phyloP scores from a whole-genome alignment of 179 eudicot genomes.

The Kewa caespitosa region DNA sequence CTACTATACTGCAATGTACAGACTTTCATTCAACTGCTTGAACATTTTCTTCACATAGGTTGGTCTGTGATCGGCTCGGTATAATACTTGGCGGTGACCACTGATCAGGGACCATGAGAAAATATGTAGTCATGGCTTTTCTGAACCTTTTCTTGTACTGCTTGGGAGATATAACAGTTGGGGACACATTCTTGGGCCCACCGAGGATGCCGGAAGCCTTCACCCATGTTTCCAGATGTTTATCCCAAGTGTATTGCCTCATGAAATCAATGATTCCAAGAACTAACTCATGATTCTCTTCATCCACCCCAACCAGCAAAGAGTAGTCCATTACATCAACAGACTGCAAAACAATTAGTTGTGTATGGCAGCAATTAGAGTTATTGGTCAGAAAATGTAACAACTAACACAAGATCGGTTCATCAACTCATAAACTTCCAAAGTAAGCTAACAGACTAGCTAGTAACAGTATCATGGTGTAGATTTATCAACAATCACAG shows the following conservation, averaged over 20 bases:
- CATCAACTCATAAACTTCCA: too few species aligned
- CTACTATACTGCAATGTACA: slow-evolving; percentile 38
- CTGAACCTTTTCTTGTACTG: slow-evolving; percentile 93
- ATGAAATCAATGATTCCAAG: slow-evolving; percentile 96
- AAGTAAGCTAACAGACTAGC: too few species aligned
- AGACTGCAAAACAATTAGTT: slow-evolving; percentile 48
- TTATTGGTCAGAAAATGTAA: too few species aligned
- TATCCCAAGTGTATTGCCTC: slow-evolving; percentile 99
- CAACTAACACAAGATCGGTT: too few species aligned
- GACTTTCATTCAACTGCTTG: slow-evolving; percentile 28
- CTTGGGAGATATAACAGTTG: slow-evolving; percentile 85
- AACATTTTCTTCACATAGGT: slow-evolving; percentile 49
- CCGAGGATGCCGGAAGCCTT: slow-evolving; percentile 92
- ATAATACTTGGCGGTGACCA: slow-evolving; percentile 69
- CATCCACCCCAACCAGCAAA: slow-evolving; percentile 79
- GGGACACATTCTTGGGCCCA: slow-evolving; percentile 78
- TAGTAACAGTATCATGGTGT: too few species aligned
- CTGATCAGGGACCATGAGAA: slow-evolving; percentile 91
- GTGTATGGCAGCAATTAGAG: background rate
- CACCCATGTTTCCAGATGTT: slow-evolving; percentile 97
- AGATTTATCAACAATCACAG: too few species aligned
- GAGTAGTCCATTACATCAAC: slow-evolving; percentile 97
- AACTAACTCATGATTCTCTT: slow-evolving; percentile 88
- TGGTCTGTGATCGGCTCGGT: slow-evolving; percentile 37
- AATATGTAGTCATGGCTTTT: slow-evolving; percentile 93